Conservation (phyloP, 2,329 filamentous ascomycete species). For the Scedosporium aurantiacum region DNA sequence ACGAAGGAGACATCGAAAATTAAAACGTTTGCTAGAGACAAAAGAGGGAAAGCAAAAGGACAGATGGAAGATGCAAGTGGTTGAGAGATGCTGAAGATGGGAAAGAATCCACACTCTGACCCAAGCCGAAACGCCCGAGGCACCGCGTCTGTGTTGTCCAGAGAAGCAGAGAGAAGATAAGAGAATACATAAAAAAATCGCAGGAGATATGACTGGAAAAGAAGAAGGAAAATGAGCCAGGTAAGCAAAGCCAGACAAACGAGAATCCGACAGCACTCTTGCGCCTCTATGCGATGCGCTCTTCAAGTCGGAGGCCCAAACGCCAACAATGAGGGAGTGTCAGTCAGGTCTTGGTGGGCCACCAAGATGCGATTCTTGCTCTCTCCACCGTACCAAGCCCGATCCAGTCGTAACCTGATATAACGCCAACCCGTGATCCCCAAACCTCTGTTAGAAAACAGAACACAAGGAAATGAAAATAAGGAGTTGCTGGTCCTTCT, state of each 20-base stretch:
- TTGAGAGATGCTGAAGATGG: too few relatives aligned
- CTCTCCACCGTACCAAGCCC: not conserved
- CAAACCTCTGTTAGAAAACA: not conserved
- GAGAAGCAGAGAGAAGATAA: slow-evolving; percentile 12
- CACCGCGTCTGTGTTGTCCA: not conserved
- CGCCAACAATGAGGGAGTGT: too few relatives aligned
- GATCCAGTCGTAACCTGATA: not conserved
- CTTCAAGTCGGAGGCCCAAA: too few relatives aligned
- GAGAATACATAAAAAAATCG: slow-evolving; percentile 11
- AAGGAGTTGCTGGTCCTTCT: not conserved
- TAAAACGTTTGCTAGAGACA: too few relatives aligned
- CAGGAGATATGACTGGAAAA: slow-evolving; percentile 2
- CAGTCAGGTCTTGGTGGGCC: not conserved
- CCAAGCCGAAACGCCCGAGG: not conserved
- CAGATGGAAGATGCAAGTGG: not conserved
- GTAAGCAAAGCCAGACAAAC: slow-evolving; percentile 5
- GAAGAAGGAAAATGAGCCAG: not conserved
- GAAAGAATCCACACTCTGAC: not conserved
- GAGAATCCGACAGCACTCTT: slow-evolving; percentile 1
- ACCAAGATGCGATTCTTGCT: not conserved
- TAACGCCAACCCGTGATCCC: not conserved
- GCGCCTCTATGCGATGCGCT: not conserved
- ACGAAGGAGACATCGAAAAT: too few relatives aligned
- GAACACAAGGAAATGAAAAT: not conserved
- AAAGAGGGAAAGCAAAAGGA: too few relatives aligned